Conservation (phyloP, 108 stramenopile genomes). For the Aureococcus anophagefferens region DNA sequence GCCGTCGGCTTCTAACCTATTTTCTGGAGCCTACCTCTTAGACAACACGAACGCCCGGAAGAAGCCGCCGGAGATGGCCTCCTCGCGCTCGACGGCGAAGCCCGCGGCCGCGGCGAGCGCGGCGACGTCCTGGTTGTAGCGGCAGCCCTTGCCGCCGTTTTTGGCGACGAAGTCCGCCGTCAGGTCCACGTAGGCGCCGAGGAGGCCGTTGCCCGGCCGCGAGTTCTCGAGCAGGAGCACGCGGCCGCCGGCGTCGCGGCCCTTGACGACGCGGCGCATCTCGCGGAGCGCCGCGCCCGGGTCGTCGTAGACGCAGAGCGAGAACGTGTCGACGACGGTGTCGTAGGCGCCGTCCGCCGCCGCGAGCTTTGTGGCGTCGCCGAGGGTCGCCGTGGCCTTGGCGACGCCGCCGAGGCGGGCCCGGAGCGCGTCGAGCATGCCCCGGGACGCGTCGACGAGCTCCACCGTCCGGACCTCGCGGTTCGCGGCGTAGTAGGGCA, state of each 20-base stretch:
- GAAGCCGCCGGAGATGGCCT: slow-evolving; percentile 52
- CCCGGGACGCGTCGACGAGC: slow-evolving; percentile 60
- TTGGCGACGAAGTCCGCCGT: slow-evolving; percentile 59
- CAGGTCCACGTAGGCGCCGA: slow-evolving; percentile 65
- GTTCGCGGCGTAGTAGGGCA: slow-evolving; percentile 43
- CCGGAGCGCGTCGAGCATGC: slow-evolving; percentile 47
- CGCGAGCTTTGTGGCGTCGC: slow-evolving; percentile 10
- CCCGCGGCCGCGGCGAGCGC: slow-evolving; percentile 45
- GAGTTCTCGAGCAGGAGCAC: slow-evolving; percentile 69
- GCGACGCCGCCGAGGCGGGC: not conserved
- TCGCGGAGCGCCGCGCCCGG: not conserved
- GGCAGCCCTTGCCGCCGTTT: slow-evolving; percentile 71
- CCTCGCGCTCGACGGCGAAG: slow-evolving; percentile 37
- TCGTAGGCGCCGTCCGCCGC: slow-evolving; percentile 45
- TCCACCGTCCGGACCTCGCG: not conserved
- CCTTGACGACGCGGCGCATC: not conserved
- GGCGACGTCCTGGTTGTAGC: slow-evolving; percentile 71
- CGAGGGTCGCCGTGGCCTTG: slow-evolving; percentile 29
- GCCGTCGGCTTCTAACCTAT: no score
- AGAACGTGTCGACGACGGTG: slow-evolving; percentile 72
- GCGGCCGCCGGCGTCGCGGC: slow-evolving; percentile 22
- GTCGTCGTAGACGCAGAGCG: slow-evolving; percentile 55
- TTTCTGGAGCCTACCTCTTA: no score
- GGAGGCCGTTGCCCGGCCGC: slow-evolving; percentile 51
- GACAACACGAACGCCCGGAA: slow-evolving; percentile 52